A percentile compares a stretch with the other conserved stretches of the same genome.
Evolutionary conservation across 2,329 filamentous ascomycete genomes (phyloP).

Genomic region (Zymoseptoria pseudotritici): DNA sequence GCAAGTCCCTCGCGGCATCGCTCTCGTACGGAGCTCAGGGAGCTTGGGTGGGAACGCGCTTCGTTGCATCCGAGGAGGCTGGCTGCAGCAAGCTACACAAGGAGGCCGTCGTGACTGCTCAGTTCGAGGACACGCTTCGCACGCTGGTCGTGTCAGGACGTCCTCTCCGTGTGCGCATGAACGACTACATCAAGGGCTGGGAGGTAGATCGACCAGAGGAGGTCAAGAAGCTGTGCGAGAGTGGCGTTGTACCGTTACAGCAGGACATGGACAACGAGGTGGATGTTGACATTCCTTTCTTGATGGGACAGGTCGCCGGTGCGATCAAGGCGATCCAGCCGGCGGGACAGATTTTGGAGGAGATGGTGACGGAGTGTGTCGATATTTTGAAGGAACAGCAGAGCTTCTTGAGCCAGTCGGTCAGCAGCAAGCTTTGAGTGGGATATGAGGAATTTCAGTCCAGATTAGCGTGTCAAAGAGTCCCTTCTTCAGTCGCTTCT

Average conservation of each 20-base stretch:
- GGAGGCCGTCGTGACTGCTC: slow-evolving; percentile 70
- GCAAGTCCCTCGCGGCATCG: slow-evolving; percentile 68
- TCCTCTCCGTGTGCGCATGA: slow-evolving; percentile 71
- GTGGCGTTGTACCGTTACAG: slow-evolving; percentile 72
- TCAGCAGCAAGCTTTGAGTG: slow-evolving; percentile 35
- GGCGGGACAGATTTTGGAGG: slow-evolving; percentile 74
- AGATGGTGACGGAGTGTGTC: slow-evolving; percentile 76
- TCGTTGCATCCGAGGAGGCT: slow-evolving; percentile 77
- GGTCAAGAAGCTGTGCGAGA: slow-evolving; percentile 66
- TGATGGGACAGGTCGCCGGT: slow-evolving; percentile 92
- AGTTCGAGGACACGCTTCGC: slow-evolving; percentile 69
- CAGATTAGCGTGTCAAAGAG: background rate
- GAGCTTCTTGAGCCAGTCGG: slow-evolving; percentile 46
- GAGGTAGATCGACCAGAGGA: slow-evolving; percentile 61
- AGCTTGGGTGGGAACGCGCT: slow-evolving; percentile 91
- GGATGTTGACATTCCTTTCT: slow-evolving; percentile 75
- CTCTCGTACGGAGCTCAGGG: slow-evolving; percentile 83
- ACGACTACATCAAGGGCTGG: slow-evolving; percentile 78
- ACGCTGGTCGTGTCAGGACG: slow-evolving; percentile 78
- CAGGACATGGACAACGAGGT: slow-evolving; percentile 75
- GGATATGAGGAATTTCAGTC: background rate
- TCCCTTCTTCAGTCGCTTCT: too few relatives aligned
- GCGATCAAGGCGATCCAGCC: slow-evolving; percentile 71
- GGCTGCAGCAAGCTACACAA: slow-evolving; percentile 78
- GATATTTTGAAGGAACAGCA: slow-evolving; percentile 57